Conservation (phyloP, 768 basidiomycete species). For the Mycena alexandri region DNA sequence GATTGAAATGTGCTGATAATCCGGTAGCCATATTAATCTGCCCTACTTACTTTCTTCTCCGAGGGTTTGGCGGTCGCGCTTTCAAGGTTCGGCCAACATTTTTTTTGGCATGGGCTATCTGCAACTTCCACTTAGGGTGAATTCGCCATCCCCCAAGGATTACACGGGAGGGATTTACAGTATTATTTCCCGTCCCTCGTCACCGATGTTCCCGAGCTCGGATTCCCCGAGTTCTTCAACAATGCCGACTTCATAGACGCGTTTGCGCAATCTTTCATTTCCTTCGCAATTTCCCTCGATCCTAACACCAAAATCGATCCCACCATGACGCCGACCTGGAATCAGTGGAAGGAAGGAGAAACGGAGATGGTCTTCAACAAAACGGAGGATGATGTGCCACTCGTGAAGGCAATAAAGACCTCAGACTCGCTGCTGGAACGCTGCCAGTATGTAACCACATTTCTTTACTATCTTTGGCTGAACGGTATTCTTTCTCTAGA, state of each 20-base stretch:
- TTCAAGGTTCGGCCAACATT: constrained; percentile 7
- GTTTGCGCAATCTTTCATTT: constrained; percentile 23
- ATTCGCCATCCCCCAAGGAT: too few species aligned
- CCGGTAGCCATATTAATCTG: too few species aligned
- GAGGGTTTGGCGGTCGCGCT: too few species aligned
- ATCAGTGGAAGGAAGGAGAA: neutral
- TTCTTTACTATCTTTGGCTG: too few species aligned
- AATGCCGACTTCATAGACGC: constrained; percentile 22
- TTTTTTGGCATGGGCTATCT: neutral
- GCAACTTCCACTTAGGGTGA: too few species aligned
- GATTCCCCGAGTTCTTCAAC: too few species aligned
- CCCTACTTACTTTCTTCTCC: too few species aligned
- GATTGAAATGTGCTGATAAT: too few species aligned
- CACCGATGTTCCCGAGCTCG: too few species aligned
- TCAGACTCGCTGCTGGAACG: neutral
- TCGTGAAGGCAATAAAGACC: constrained; percentile 1
- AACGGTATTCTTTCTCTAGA: too few species aligned
- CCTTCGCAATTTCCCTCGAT: constrained; percentile 22
- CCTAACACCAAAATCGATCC: constrained; percentile 16
- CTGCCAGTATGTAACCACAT: constrained; percentile 1
- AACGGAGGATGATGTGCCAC: constrained; percentile 7
- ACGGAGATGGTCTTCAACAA: constrained; percentile 28
- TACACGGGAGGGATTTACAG: too few species aligned
- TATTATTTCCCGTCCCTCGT: too few species aligned
- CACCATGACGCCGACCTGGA: constrained; percentile 24